phyloP scores from a whole-genome alignment of 192 early-diverging fungal genomes.

The Linnemannia schmuckeri region DNA sequence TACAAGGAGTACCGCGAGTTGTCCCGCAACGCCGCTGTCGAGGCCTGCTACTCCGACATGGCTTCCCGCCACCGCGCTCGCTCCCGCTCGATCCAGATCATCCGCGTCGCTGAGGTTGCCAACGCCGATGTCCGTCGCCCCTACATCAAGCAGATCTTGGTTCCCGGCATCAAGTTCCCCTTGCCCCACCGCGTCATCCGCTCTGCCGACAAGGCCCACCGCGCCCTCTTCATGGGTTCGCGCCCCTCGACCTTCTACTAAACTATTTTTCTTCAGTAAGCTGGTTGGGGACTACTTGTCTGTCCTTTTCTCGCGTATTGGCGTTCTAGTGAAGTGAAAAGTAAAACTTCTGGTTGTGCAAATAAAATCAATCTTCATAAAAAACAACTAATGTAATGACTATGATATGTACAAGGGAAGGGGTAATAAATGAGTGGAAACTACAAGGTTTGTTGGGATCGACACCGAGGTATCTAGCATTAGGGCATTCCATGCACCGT shows the following conservation, averaged over 20 bases:
- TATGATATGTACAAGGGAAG: not conserved
- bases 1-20: constrained; percentile 99
- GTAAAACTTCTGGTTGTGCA: constrained; percentile 5
- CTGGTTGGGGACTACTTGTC: not conserved
- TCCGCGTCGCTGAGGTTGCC: constrained; percentile 91
- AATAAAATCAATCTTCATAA: not conserved
- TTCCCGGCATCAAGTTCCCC: constrained; percentile 95
- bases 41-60: constrained; percentile 80
- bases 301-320: constrained; percentile 8
- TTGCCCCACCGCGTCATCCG: constrained; percentile 96
- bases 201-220: constrained; percentile 85
- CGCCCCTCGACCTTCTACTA: constrained; percentile 95
- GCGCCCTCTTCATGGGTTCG: constrained; percentile 88
- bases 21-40: constrained; percentile 74
- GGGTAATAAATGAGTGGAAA: not conserved
- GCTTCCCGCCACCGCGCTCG: constrained; percentile 97
- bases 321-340: constrained; percentile 5
- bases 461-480: not conserved
- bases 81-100: constrained; percentile 98
- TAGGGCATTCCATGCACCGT: not conserved
- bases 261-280: constrained; percentile 29
- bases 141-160: constrained; percentile 97
- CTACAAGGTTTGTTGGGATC: not conserved
- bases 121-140: constrained; percentile 89
- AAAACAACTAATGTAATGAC: not conserved